Evolutionary conservation across 2,329 filamentous ascomycete genomes (phyloP), one percentile per base, ranked within the genome.

Genomic region (Truncatella angustata): DNA sequence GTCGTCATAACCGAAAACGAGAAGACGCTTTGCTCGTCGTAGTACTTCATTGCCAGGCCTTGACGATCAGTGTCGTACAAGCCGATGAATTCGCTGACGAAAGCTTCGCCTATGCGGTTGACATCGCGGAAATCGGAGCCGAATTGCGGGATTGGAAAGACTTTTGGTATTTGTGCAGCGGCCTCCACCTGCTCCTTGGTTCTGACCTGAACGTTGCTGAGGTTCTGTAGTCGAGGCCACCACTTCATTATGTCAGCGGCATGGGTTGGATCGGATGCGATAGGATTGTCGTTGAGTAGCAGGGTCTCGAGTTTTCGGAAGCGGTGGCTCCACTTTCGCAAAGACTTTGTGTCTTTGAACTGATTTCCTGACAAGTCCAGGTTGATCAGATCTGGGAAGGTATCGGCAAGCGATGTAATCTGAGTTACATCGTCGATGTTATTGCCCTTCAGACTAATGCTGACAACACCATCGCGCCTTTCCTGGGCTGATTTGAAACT

Each of bases 341-440:
- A 70, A 9, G 82, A 80, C 52, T 84, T 81, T 47, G 91, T 70
- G 48, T 81, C 83, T 53, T 79, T 76, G 61, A 99, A 83, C 36
- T 85, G 82, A 71, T 97, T 97, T 65, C 86, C 83, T 50, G 90
- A 94, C 23, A 97, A 80, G 60, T 97, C 93, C 11, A 99, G 82
- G 59, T 96, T 92, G 66, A 90, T 86, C 54, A 97, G 76, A 55
- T 92, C 87, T 0, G 92, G 91, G 50, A 97, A 89, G 0, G 89
- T 91, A 49, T 84, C 81, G 9, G 90, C 85, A 1, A 97, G 78
- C 1, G 84, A 79, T 48, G 87, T 90, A 47, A 97, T 87, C 49
- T 87, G 80, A 18, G 75, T 68, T 34, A 96, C 81, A 56, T 88
- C 86, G 47, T 82, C 75, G 42, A 97, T 84, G 54, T 84, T 84